Evolutionary conservation across 2,329 filamentous ascomycete species (phyloP).

Genomic region (Corynespora cassiicola): DNA sequence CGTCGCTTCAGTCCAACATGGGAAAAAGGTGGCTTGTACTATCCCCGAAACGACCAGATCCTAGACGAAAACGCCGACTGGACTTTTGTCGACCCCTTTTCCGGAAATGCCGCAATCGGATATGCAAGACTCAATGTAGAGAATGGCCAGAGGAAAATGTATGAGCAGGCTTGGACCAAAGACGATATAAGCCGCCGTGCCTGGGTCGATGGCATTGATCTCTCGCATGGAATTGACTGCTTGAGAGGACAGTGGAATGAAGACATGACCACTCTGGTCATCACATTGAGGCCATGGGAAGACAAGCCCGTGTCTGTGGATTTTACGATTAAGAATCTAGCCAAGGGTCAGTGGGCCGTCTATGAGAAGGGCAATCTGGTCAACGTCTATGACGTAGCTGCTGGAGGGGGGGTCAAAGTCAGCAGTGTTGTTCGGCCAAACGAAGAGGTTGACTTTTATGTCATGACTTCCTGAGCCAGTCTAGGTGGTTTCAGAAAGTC

Average conservation of each 20-base stretch:
- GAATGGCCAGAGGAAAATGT: constrained; percentile 46
- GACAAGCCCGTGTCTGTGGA: no score
- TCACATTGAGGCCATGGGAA: constrained; percentile 26
- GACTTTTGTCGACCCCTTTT: constrained; percentile 42
- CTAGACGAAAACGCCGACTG: constrained; percentile 28
- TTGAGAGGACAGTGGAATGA: constrained; percentile 26
- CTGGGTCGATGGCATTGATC: constrained; percentile 25
- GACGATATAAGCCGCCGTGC: constrained; percentile 37
- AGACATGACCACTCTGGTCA: constrained; percentile 11
- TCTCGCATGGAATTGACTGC: constrained; percentile 28
- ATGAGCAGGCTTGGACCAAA: constrained; percentile 37
- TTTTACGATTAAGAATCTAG: no score
- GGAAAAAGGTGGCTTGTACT: constrained; percentile 46
- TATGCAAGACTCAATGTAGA: constrained; percentile 47
- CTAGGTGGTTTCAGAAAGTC: no score
- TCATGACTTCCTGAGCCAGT: no score
- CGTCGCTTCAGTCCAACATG: constrained; percentile 32
- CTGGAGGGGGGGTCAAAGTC: no score
- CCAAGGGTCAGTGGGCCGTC: no score
- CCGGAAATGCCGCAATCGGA: constrained; percentile 45
- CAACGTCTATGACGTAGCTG: no score
- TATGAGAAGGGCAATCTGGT: neutral
- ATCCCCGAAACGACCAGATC: constrained; percentile 31
- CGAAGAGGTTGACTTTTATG: no score
- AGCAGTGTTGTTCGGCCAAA: no score